Percentiles rank a stretch among this genome's conserved stretches.
Evolutionary conservation across 371 early-diverging fungal genomes (phyloP).

Genomic region (Rhizopus sp.): DNA sequence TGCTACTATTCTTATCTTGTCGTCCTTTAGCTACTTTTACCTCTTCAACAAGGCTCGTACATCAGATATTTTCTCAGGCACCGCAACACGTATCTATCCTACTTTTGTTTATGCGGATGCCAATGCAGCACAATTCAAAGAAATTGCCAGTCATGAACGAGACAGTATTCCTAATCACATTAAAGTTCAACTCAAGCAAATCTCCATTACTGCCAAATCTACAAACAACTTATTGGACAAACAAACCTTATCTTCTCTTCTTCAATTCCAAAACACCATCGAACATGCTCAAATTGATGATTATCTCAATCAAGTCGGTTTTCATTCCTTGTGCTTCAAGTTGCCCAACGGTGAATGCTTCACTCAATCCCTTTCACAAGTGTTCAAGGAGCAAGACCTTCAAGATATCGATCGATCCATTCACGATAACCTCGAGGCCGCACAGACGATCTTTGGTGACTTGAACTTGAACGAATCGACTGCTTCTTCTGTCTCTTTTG

Average conservation of each 20-base stretch:
- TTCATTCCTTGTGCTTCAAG: constrained; percentile 34
- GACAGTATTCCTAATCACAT: constrained; percentile 44
- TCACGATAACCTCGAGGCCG: constrained; percentile 34
- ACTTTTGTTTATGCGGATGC: constrained; percentile 52
- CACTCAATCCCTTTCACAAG: constrained; percentile 35
- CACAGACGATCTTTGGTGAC: constrained; percentile 23
- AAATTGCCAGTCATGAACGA: constrained; percentile 32
- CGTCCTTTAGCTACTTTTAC: constrained; percentile 76
- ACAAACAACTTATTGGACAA: constrained; percentile 39
- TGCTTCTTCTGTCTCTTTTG: constrained; percentile 46
- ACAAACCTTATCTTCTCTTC: constrained; percentile 45
- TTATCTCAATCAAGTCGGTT: constrained; percentile 35
- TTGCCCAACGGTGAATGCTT: constrained; percentile 37
- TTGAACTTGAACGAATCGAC: constrained; percentile 24
- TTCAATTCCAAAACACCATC: constrained; percentile 53
- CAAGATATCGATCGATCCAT: constrained; percentile 36
- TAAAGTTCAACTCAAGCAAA: constrained; percentile 57
- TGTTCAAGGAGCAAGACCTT: constrained; percentile 37
- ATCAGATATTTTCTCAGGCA: constrained; percentile 67
- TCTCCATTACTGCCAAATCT: constrained; percentile 34
- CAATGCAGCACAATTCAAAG: constrained; percentile 36
- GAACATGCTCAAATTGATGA: constrained; percentile 50
- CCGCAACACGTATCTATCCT: constrained; percentile 54
- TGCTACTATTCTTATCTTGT: constrained; percentile 69
- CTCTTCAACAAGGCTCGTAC: constrained; percentile 74